Percentiles rank a stretch among this genome's conserved stretches.
phyloP scores from a whole-genome alignment of 2,329 filamentous ascomycete genomes.

The Chaetomium sp. region DNA sequence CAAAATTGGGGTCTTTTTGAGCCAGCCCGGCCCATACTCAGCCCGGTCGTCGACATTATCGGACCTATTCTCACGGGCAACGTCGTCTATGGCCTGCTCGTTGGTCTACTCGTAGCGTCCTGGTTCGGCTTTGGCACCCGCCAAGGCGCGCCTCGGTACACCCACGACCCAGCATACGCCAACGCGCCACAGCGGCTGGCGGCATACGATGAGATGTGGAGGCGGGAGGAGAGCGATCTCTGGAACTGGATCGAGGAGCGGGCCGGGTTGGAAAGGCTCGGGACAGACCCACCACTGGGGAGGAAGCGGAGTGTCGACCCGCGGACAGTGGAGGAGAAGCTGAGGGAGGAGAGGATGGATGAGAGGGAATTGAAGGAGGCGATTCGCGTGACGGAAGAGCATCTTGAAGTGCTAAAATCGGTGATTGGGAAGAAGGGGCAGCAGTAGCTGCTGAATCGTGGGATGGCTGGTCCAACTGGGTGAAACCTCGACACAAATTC shows the following conservation, averaged over 20 bases:
- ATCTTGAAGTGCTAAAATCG: slow-evolving; percentile 67
- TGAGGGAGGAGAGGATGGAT: slow-evolving; percentile 56
- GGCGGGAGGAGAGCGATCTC: slow-evolving; percentile 75
- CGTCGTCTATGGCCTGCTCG: slow-evolving; percentile 67
- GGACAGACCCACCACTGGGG: slow-evolving; percentile 28
- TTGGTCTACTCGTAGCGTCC: slow-evolving; percentile 64
- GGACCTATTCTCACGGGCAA: slow-evolving; percentile 69
- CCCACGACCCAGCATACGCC: slow-evolving; percentile 35
- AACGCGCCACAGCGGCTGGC: slow-evolving; percentile 60
- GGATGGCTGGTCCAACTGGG: background rate
- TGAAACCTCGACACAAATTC: background rate
- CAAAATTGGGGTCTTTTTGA: slow-evolving; percentile 75
- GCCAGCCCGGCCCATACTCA: slow-evolving; percentile 62
- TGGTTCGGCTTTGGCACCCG: slow-evolving; percentile 61
- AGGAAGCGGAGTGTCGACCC: slow-evolving; percentile 45
- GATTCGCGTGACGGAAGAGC: slow-evolving; percentile 80
- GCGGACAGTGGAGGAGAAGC: slow-evolving; percentile 52
- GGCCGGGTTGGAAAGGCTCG: slow-evolving; percentile 60
- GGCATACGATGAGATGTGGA: slow-evolving; percentile 92
- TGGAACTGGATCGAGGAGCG: slow-evolving; percentile 93
- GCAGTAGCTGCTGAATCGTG: background rate
- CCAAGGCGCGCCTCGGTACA: slow-evolving; percentile 32
- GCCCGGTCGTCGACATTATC: slow-evolving; percentile 63
- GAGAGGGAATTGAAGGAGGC: slow-evolving; percentile 71
- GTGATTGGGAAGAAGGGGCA: slow-evolving; percentile 52